A percentile compares a stretch with the other conserved stretches of the same genome.
Evolutionary conservation across 2,329 filamentous ascomycete genomes (phyloP).

Genomic region (Aspergillaceae sp.): DNA sequence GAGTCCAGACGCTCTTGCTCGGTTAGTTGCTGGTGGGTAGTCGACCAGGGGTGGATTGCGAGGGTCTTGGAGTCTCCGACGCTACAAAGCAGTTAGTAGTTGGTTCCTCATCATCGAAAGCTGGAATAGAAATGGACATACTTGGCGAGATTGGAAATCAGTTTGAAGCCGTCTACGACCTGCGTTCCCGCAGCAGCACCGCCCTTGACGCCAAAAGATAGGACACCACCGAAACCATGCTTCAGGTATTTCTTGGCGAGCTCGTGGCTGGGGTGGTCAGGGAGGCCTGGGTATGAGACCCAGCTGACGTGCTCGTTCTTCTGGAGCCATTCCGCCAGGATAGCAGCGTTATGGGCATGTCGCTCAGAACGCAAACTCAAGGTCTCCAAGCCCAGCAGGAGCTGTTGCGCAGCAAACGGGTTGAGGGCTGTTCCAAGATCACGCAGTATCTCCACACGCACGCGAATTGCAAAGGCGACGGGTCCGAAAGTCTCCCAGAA

Average conservation of each 20-base stretch:
- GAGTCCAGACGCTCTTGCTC: conserved; percentile 72
- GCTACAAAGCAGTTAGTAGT: conserved; percentile 22
- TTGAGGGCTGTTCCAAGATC: conserved; percentile 77
- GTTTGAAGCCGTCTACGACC: conserved; percentile 87
- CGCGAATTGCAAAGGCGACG: conserved; percentile 76
- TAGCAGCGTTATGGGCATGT: conserved; percentile 74
- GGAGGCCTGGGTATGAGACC: conserved; percentile 88
- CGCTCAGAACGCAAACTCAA: conserved; percentile 77
- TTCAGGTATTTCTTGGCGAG: conserved; percentile 79
- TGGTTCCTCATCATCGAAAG: neutral
- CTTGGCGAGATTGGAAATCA: conserved; percentile 94
- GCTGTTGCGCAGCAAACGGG: conserved; percentile 87
- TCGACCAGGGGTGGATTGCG: conserved; percentile 91
- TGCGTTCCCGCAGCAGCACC: conserved; percentile 73
- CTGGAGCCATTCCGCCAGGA: conserved; percentile 74
- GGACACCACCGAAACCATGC: conserved; percentile 77
- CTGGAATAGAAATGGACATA: conserved; percentile 21
- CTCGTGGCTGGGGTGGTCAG: conserved; percentile 70
- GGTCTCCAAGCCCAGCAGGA: conserved; percentile 83
- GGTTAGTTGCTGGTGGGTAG: conserved; percentile 84
- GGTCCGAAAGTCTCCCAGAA: conserved; percentile 87
- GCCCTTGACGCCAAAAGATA: conserved; percentile 90
- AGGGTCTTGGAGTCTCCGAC: conserved; percentile 93
- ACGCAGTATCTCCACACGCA: conserved; percentile 81
- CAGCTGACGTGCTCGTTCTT: conserved; percentile 75